Percentiles rank a stretch among this genome's conserved stretches.
Evolutionary conservation across 1,139 yeast species (phyloP).

Genomic region (Diutina rugosa): DNA sequence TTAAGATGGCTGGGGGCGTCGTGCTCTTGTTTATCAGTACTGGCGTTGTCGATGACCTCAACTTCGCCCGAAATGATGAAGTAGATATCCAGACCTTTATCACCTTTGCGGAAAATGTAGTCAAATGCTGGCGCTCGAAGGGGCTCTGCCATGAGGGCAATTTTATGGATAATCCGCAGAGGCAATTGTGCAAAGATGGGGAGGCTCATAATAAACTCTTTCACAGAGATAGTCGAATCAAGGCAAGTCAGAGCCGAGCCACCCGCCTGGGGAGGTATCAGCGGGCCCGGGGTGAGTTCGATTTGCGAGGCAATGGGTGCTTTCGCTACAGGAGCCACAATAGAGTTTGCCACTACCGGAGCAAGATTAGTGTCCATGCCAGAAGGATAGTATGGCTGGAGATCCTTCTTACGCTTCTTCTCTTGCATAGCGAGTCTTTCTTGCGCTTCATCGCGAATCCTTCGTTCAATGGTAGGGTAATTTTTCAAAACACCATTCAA

Average conservation of each 20-base stretch:
- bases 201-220: conserved; percentile 42
- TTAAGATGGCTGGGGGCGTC: conserved; percentile 1
- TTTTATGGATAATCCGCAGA: conserved; percentile 41
- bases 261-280: neutral
- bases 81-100: conserved; percentile 47
- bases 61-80: conserved; percentile 59
- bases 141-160: conserved; percentile 54
- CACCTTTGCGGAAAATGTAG: conserved; percentile 46
- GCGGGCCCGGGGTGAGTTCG: neutral
- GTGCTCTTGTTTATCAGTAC: conserved; percentile 4
- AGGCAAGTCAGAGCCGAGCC: neutral
- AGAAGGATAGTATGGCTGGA: neutral
- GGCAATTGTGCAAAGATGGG: conserved; percentile 51
- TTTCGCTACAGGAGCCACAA: neutral
- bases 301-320: neutral
- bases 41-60: conserved; percentile 41
- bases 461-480: conserved; percentile 53
- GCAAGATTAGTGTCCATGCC: neutral
- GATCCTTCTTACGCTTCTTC: conserved; percentile 19
- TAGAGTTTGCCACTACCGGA: neutral
- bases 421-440: conserved; percentile 62
- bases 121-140: conserved; percentile 40
- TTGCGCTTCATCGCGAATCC: conserved; percentile 68
- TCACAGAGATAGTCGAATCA: neutral
- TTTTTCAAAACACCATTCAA: conserved; percentile 44